These are phyloP conservation scores for Kokia cookei DNA, from an alignment of 441 rosid species.

Conservation along the genomic window DNA sequence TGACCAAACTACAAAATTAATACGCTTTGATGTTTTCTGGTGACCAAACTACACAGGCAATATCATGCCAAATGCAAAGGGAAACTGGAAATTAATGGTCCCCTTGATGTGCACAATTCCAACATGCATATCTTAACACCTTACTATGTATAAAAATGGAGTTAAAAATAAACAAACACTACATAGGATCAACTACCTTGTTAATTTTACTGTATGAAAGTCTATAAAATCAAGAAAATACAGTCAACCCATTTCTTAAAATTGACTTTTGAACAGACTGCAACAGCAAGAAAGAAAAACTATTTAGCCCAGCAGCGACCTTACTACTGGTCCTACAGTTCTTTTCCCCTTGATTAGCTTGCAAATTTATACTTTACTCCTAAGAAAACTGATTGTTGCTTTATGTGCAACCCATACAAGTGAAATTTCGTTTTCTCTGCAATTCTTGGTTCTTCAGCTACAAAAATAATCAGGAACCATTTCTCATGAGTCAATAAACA, in stretches of 20 bases:
- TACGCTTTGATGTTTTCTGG: not conserved
- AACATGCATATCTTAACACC: too few relatives aligned
- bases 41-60: not conserved
- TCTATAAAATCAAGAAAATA: not conserved
- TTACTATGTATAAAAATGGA: too few relatives aligned
- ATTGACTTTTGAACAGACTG: not conserved
- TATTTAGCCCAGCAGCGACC: not conserved
- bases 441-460: not conserved
- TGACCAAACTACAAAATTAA: not conserved
- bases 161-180: too few relatives aligned
- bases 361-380: slow-evolving; percentile 1
- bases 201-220: not conserved
- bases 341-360: not conserved
- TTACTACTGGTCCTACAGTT: not conserved
- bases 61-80: not conserved
- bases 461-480: not conserved
- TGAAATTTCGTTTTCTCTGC: not conserved
- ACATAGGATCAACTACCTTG: too few relatives aligned
- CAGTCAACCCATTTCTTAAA: not conserved
- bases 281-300: not conserved
- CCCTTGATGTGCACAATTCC: not conserved
- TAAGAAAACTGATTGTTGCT: slow-evolving; percentile 8
- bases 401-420: not conserved
- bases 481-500: not conserved
- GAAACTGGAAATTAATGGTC: not conserved